Evolutionary conservation across 129 eudicot species (phyloP).

Genomic region (Flaveria robusta): DNA sequence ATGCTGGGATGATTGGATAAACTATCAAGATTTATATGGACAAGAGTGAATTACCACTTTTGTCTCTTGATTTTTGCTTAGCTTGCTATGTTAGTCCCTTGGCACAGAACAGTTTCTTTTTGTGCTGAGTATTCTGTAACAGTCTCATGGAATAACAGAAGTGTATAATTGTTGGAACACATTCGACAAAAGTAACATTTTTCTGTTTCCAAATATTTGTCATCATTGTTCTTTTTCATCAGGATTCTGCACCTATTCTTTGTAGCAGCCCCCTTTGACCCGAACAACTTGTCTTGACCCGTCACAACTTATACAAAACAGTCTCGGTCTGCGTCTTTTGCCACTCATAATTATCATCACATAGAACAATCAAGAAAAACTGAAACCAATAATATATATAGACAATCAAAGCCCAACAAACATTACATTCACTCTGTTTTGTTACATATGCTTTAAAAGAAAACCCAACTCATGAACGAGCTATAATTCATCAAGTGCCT

Average conservation of each 20-base stretch:
- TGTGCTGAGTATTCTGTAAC: too few relatives aligned
- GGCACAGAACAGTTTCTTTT: too few relatives aligned
- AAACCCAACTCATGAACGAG: too few relatives aligned
- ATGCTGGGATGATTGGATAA: not conserved
- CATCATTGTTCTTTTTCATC: not conserved
- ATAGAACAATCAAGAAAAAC: not conserved
- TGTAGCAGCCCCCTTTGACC: not conserved
- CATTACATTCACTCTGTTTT: not conserved
- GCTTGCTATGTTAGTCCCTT: too few relatives aligned
- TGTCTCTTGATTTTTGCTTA: not conserved
- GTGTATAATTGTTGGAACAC: not conserved
- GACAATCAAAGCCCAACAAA: not conserved
- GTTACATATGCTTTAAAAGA: too few relatives aligned
- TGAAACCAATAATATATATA: not conserved
- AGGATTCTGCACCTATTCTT: not conserved
- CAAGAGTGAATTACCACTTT: constrained; percentile 1
- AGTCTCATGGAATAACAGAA: not conserved
- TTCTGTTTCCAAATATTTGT: not conserved
- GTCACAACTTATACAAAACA: not conserved
- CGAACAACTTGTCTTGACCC: too few relatives aligned
- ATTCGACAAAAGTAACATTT: not conserved
- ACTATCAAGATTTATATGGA: not conserved
- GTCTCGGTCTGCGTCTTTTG: not conserved
- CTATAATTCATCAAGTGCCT: too few relatives aligned
- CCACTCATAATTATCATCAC: not conserved